phyloP scores from a whole-genome alignment of 2,329 filamentous ascomycete species.

The Scorias spongiosa region DNA sequence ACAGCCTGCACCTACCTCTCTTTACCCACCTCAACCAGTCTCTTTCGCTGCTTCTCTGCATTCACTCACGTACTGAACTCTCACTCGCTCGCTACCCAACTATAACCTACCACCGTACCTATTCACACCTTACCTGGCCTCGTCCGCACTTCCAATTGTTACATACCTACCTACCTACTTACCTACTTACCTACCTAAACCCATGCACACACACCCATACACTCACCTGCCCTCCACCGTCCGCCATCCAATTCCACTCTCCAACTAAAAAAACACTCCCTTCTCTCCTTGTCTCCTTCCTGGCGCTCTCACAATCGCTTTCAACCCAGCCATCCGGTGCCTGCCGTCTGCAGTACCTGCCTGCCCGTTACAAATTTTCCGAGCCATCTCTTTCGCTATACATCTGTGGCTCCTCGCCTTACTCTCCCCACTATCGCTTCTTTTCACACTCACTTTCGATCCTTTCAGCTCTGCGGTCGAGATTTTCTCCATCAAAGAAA shows the following conservation, averaged over 20 bases:
- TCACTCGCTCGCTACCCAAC: too few species aligned
- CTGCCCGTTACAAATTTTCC: not conserved
- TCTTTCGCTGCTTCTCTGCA: too few species aligned
- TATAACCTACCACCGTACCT: too few species aligned
- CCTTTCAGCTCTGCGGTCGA: not conserved
- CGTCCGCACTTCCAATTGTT: too few species aligned
- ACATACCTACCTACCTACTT: too few species aligned
- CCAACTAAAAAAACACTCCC: not conserved
- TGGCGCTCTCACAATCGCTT: not conserved
- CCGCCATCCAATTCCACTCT: not conserved
- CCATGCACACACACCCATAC: not conserved
- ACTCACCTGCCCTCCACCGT: not conserved
- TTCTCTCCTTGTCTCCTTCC: not conserved
- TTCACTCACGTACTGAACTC: too few species aligned
- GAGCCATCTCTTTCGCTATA: not conserved
- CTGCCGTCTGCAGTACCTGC: not conserved
- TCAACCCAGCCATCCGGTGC: not conserved
- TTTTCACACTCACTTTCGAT: not conserved
- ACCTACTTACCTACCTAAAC: not conserved
- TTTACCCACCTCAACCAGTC: too few species aligned
- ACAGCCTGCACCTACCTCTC: too few species aligned
- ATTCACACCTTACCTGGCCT: too few species aligned
- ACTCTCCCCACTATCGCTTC: not conserved
- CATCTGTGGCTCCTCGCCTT: not conserved
- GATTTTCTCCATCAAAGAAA: not conserved